Evolutionary conservation across 1,284 basidiomycete genomes (phyloP).

Genomic region (Puccinia horiana): DNA sequence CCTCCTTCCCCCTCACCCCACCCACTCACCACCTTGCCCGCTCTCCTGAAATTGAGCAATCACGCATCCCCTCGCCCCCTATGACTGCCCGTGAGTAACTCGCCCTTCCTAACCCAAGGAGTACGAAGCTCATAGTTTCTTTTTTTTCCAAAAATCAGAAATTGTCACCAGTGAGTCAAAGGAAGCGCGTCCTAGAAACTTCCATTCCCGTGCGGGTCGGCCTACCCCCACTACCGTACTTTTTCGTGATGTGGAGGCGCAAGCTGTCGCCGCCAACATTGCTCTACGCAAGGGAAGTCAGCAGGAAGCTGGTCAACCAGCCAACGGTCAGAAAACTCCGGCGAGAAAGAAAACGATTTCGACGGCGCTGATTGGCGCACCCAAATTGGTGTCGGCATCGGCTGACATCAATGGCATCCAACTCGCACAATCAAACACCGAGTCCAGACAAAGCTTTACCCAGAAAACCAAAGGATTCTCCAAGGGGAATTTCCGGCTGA

Average conservation of each 20-base stretch:
- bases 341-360: conserved; percentile 18
- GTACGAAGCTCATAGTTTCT: not conserved
- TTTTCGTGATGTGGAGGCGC: conserved; percentile 44
- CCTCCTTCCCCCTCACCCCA: conserved; percentile 30
- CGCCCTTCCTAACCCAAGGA: not conserved
- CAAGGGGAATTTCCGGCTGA: conserved; percentile 22
- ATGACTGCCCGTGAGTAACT: conserved; percentile 8
- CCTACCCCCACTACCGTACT: conserved; percentile 30
- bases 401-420: not conserved
- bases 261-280: conserved; percentile 45
- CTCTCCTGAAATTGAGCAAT: not conserved
- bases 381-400: conserved; percentile 26
- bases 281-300: conserved; percentile 5
- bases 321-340: not conserved
- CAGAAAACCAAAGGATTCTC: not conserved
- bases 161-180: not conserved
- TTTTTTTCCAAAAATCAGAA: not conserved
- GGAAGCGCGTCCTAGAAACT: not conserved
- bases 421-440: not conserved
- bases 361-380: conserved; percentile 18
- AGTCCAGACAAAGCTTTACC: not conserved
- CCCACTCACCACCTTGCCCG: not conserved
- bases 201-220: not conserved
- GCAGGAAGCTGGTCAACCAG: not conserved
- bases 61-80: conserved; percentile 17